phyloP scores from a whole-genome alignment of 2,329 filamentous ascomycete genomes.

The Neodidymelliopsis sp. region DNA sequence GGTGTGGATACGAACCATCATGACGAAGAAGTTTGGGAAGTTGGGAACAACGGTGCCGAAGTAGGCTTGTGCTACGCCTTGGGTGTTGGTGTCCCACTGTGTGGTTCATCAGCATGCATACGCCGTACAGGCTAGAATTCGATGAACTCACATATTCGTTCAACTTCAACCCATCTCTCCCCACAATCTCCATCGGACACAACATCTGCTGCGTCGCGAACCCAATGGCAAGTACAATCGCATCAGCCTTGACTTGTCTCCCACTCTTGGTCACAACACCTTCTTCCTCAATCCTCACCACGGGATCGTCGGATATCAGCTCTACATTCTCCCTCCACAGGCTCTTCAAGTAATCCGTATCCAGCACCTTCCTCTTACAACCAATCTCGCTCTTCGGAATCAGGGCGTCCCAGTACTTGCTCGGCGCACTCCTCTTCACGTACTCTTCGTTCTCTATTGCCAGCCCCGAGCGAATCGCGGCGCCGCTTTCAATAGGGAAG shows the following conservation, averaged over 20 bases:
- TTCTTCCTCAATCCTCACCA: conserved; percentile 48
- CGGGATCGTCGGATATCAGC: conserved; percentile 51
- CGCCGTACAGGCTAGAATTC: not conserved
- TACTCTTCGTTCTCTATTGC: conserved; percentile 53
- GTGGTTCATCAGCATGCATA: conserved; percentile 1
- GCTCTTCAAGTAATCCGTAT: conserved; percentile 56
- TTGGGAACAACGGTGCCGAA: conserved; percentile 57
- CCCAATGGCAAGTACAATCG: conserved; percentile 59
- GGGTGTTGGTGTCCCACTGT: conserved; percentile 50
- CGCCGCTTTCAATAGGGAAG: conserved; percentile 51
- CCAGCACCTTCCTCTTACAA: conserved; percentile 58
- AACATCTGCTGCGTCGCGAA: conserved; percentile 59
- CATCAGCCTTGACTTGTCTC: conserved; percentile 52
- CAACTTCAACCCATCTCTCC: conserved; percentile 51
- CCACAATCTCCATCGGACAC: conserved; percentile 57
- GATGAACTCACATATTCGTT: conserved; percentile 46
- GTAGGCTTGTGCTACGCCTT: conserved; percentile 54
- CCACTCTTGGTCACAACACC: conserved; percentile 53
- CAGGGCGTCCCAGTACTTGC: conserved; percentile 54
- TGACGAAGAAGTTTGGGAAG: conserved; percentile 35
- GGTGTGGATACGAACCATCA: conserved; percentile 22
- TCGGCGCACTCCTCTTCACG: conserved; percentile 53
- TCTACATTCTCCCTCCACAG: conserved; percentile 55
- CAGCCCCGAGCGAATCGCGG: conserved; percentile 46
- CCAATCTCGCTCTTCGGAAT: conserved; percentile 56